A percentile compares a stretch with the other conserved stretches of the same genome.
phyloP scores from a whole-genome alignment of 352 stramenopile genomes.

The Elongisporangium undulatum region DNA sequence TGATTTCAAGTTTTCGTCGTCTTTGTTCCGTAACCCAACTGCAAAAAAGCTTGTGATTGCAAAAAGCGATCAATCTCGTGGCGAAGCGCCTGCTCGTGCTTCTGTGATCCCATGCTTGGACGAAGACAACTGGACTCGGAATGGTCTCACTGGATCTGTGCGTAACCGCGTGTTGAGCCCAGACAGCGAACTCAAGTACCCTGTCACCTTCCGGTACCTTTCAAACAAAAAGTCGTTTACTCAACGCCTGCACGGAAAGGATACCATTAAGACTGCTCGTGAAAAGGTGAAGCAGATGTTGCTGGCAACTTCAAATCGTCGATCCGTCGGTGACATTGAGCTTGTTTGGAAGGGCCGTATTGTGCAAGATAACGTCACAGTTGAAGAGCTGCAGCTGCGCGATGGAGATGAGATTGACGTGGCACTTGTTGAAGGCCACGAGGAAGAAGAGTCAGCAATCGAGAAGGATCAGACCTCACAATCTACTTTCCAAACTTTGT shows the following conservation, averaged over 20 bases:
- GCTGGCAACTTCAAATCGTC: constrained; percentile 24
- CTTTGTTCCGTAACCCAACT: constrained; percentile 45
- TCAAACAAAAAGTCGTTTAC: constrained; percentile 71
- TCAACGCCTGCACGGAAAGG: constrained; percentile 37
- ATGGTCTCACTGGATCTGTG: constrained; percentile 18
- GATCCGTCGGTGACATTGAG: constrained; percentile 45
- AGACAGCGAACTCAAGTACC: constrained; percentile 52
- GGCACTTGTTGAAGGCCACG: constrained; percentile 33
- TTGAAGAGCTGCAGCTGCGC: constrained; percentile 54
- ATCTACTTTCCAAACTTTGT: constrained; percentile 27
- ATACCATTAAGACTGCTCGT: constrained; percentile 53
- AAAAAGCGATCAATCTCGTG: constrained; percentile 27
- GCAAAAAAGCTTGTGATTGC: constrained; percentile 63
- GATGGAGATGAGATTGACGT: constrained; percentile 66
- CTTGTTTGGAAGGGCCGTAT: constrained; percentile 60
- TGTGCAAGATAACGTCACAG: constrained; percentile 30
- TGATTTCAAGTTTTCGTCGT: constrained; percentile 65
- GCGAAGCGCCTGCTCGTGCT: constrained; percentile 18
- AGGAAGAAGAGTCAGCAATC: constrained; percentile 1
- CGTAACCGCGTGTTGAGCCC: constrained; percentile 29
- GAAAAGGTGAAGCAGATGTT: constrained; percentile 58
- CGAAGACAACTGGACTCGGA: constrained; percentile 23
- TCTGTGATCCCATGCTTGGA: constrained; percentile 57
- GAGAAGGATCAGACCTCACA: constrained; percentile 2
- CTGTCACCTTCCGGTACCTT: constrained; percentile 57